Evolutionary conservation across 2,329 filamentous ascomycete species (phyloP).

Genomic region (Fusarium paranaense): DNA sequence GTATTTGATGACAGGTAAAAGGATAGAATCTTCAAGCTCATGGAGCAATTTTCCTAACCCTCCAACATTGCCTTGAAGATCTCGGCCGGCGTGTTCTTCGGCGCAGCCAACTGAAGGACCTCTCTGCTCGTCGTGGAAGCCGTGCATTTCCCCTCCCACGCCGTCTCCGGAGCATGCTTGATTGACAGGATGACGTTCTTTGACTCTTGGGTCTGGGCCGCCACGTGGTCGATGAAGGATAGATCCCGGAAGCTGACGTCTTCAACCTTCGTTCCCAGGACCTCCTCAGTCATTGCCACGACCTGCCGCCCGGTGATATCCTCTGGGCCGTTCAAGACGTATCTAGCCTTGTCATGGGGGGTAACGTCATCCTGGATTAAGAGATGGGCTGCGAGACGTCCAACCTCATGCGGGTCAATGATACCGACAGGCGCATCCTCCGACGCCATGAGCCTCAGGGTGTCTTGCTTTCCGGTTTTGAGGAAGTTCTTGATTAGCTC

Average conservation of each 20-base stretch:
- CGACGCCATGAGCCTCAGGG: conserved; percentile 44
- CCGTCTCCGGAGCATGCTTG: conserved; percentile 33
- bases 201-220: conserved; percentile 30
- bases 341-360: conserved; percentile 48
- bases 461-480: conserved; percentile 46
- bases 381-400: conserved; percentile 51
- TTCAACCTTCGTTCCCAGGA: conserved; percentile 41
- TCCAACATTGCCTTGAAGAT: conserved; percentile 26
- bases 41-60: neutral
- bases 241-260: conserved; percentile 48
- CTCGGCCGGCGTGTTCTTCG: conserved; percentile 43
- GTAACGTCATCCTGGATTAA: conserved; percentile 44
- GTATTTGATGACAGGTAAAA: neutral
- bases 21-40: neutral
- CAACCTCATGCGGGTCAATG: conserved; percentile 50
- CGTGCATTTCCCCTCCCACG: conserved; percentile 49
- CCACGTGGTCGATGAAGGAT: conserved; percentile 43
- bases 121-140: conserved; percentile 44
- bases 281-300: conserved; percentile 49
- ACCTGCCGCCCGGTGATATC: conserved; percentile 52
- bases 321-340: conserved; percentile 54
- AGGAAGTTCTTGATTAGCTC: conserved; percentile 50
- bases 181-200: conserved; percentile 47
- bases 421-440: conserved; percentile 47
- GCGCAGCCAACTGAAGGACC: conserved; percentile 46